Evolutionary conservation across 352 stramenopile genomes (phyloP), one percentile per base, ranked within the genome.

Genomic region (Phytopythium montanum): DNA sequence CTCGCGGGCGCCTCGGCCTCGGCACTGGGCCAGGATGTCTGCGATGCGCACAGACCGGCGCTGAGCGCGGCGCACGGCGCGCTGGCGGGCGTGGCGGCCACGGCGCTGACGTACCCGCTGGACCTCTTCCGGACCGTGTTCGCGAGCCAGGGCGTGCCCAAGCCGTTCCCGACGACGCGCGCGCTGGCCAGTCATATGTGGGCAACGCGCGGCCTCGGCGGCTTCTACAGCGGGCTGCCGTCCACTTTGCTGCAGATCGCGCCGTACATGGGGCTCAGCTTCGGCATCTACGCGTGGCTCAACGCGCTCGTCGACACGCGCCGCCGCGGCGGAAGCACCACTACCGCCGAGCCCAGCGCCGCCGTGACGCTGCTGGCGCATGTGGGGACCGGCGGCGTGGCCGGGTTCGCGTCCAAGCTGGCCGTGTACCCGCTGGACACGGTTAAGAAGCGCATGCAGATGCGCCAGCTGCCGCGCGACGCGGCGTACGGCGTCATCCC

Each of bases 181-280:
- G 86, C 75, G 59, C 90, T 98, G 21, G 71, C 65, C n/a, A 33
- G 44, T 19, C 73, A 96, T 56, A 89, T 88, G 38, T 89, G 87
- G 61, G 66, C 69, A 41, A 81, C 79, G 28, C 79, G 87, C 25
- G 93, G 94, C 21, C 8, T 90, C 14, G 58, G 66, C 41, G 94
- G 90, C 1, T 96, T 99, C 55, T 99, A 95, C 72, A 92, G 90
- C 52, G 96, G 96, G 5, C 63, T 91, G 29, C 68, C 73, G 25
- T 83, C 95, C 13, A 90, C 91, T 34, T 62, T 98, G 3, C 81
- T 96, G 54, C 89, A 97, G 68, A 98, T 99, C 65, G 81, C 94
- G 21, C 96, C 96, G 16, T 98, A 98, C 73, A 98, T 98, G 89
- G 96, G 96, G 0, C 66, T 98, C 13, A 98, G 94, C 65, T 99